Evolutionary conservation across 2,329 filamentous ascomycete genomes (phyloP), one percentile per base, ranked within the genome.

Genomic region (Huntiella savannae): DNA sequence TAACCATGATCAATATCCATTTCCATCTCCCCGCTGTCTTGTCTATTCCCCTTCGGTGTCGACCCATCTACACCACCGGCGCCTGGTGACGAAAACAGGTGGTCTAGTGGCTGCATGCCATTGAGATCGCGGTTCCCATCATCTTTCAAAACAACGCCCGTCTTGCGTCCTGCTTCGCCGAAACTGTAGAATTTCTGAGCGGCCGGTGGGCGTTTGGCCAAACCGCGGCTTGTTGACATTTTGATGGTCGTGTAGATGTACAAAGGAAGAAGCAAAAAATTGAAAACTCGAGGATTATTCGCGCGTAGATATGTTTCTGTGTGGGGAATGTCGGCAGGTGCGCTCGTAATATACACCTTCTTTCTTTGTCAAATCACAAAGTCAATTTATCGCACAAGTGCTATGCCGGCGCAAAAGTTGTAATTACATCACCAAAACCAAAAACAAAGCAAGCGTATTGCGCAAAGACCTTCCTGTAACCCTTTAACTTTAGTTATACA

Each of bases 51-150:
- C 12, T 57, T 51, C 55, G 61, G 55, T 43, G 52, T 38, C 41
- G 54, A 50, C 28, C 55, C 51, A 51, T 50, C 45, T 17, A 40
- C 35, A 55, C 78, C 82, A 28, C 22, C 22, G 6, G 22, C 34
- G 53, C 75, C 73, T 11, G 87, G 86, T 15, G 87, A 94, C 6
- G 87, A 95, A 61, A 94, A 94, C 53, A 96, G 75, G 53, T 76
- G 75, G 33, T 88, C 82, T 49, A 94, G 72, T 33, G 83, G 80
- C 59, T 95, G 85, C 67, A 98, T 77, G 60, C 88, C 91, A 69
- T 94, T 70, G 59, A 92, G 86, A 63, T 96, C 88, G 63, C 85
- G 81, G 50, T 78, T 68, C 45, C 84, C 84, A 47, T 69, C 76
- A 56, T 94, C 84, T 55, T 77, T 75, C 32, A 96, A 63, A 1